Percentiles rank a stretch among this genome's conserved stretches.
Conservation (phyloP, 2,329 filamentous ascomycete genomes). For the Calonectria ilicicola region DNA sequence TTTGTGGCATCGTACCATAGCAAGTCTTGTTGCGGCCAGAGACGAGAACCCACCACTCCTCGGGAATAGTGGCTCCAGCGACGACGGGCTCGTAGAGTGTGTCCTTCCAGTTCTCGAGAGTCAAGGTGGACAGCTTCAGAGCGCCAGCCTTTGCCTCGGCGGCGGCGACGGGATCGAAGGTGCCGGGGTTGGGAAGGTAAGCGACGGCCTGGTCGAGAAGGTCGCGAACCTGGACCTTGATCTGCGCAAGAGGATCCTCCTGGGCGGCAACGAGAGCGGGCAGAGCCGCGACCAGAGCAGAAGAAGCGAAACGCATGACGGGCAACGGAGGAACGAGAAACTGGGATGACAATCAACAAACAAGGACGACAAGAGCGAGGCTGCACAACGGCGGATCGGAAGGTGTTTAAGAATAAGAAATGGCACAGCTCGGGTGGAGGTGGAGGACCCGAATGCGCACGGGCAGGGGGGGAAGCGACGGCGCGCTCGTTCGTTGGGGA, state of each 20-base stretch:
- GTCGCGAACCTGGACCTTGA: conserved; percentile 73
- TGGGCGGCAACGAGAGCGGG: conserved; percentile 67
- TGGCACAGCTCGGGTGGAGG: conserved; percentile 15
- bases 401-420: conserved; percentile 21
- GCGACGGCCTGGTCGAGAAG: conserved; percentile 71
- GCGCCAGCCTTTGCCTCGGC: conserved; percentile 53
- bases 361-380: conserved; percentile 18
- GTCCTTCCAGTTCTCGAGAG: conserved; percentile 78
- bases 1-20: conserved; percentile 63
- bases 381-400: conserved; percentile 17
- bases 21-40: conserved; percentile 85
- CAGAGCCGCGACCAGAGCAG: conserved; percentile 64
- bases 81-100: conserved; percentile 73
- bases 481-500: conserved; percentile 19
- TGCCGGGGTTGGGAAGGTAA: conserved; percentile 62
- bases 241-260: conserved; percentile 63
- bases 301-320: conserved; percentile 69
- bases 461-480: conserved; percentile 2
- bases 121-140: conserved; percentile 64
- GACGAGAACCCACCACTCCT: conserved; percentile 82
- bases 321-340: background rate
- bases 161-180: conserved; percentile 55
- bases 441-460: conserved; percentile 19
- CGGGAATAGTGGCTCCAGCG: conserved; percentile 69
- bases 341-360: conserved; percentile 13